Conservation (phyloP, 495 filamentous ascomycete species). For the Podospora didyma region DNA sequence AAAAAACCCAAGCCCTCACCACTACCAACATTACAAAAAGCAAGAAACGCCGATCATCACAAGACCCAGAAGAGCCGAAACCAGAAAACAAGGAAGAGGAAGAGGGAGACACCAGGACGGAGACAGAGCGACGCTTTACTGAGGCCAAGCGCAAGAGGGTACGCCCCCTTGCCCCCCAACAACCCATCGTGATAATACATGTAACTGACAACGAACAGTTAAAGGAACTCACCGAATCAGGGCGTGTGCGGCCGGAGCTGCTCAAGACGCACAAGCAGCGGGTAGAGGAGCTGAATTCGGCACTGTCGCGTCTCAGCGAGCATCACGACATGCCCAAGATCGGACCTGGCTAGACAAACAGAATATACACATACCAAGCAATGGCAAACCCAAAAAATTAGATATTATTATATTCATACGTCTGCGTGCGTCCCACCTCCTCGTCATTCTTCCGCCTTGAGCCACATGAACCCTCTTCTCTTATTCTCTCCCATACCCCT, state of each 20-base stretch:
- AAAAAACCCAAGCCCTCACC: neutral
- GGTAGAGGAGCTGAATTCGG: conserved; percentile 93
- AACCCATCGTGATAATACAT: neutral
- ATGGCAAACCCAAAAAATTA: too few relatives aligned
- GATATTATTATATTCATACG: too few relatives aligned
- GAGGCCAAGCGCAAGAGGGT: conserved; percentile 78
- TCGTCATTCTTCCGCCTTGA: too few relatives aligned
- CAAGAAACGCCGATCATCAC: neutral
- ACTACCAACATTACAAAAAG: neutral
- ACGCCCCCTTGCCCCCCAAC: conserved; percentile 27
- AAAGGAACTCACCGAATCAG: conserved; percentile 56
- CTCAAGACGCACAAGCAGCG: conserved; percentile 96
- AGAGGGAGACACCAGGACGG: conserved; percentile 60
- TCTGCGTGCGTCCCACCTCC: too few relatives aligned
- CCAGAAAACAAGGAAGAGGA: conserved; percentile 2
- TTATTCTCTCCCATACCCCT: too few relatives aligned
- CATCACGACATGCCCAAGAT: conserved; percentile 97
- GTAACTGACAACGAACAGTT: conserved; percentile 43
- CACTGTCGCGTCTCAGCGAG: conserved; percentile 85
- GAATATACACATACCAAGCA: too few relatives aligned
- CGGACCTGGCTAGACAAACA: conserved; percentile 54
- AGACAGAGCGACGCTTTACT: conserved; percentile 75
- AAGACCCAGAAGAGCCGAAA: neutral
- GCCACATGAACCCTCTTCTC: too few relatives aligned
- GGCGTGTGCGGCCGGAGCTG: conserved; percentile 56